phyloP scores from a whole-genome alignment of 2,329 filamentous ascomycete genomes.

The Fusarium buharicum region DNA sequence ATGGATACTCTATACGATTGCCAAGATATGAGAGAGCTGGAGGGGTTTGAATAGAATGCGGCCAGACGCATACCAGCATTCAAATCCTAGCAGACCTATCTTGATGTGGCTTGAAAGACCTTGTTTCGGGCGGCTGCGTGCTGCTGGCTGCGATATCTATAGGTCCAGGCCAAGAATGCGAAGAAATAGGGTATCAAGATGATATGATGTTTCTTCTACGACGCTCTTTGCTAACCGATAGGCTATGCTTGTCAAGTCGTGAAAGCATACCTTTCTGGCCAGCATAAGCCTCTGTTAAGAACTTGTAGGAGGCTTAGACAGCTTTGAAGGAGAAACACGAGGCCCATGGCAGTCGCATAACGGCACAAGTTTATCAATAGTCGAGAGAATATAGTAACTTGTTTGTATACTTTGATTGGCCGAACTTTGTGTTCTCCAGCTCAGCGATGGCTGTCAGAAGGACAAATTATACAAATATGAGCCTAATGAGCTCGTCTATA shows the following conservation, averaged over 20 bases:
- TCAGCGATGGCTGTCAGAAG: not conserved
- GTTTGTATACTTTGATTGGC: not conserved
- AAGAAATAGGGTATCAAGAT: conserved; percentile 16
- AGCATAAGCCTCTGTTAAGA: not conserved
- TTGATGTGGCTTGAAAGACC: conserved; percentile 31
- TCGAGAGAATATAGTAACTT: not conserved
- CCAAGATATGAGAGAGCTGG: not conserved
- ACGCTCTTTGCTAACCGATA: not conserved
- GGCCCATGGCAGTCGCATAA: not conserved
- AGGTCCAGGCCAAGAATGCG: conserved; percentile 21
- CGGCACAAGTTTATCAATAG: not conserved
- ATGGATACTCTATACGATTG: not conserved
- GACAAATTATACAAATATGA: not conserved
- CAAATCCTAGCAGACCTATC: conserved; percentile 9
- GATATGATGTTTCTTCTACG: not conserved
- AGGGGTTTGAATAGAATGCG: conserved; percentile 2
- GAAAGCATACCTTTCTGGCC: not conserved
- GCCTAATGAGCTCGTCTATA: not conserved
- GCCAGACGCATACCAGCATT: conserved; percentile 4
- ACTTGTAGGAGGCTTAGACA: too few species aligned
- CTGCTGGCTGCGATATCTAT: conserved; percentile 15
- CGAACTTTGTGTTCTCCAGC: not conserved
- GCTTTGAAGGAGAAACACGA: not conserved
- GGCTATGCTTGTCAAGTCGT: not conserved
- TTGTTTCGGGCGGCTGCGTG: conserved; percentile 33